A percentile compares a stretch with the other conserved stretches of the same genome.
Conservation (phyloP, 805 yeast genomes). For the Kockiozyma suomiensis region DNA sequence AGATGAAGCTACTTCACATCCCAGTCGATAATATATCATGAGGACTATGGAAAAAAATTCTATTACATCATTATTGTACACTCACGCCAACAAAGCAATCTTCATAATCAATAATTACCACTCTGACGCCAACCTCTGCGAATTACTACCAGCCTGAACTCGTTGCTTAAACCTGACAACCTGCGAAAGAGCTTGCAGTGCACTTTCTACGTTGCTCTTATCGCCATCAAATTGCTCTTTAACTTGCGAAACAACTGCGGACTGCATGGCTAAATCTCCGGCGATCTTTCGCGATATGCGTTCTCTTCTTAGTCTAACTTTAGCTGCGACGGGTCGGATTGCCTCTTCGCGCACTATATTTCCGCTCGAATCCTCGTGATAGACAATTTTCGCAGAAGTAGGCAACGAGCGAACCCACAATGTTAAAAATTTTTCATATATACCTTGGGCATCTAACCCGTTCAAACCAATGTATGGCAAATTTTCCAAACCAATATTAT, state of each 20-base stretch:
- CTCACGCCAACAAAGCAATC: neutral
- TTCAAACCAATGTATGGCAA: neutral
- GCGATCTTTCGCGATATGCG: conserved; percentile 31
- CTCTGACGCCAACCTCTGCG: conserved; percentile 5
- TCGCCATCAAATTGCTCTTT: neutral
- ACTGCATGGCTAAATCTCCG: conserved; percentile 24
- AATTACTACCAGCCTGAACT: conserved; percentile 1
- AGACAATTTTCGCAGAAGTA: neutral
- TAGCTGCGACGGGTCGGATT: conserved; percentile 19
- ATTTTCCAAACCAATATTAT: conserved; percentile 9
- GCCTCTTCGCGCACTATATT: conserved; percentile 27
- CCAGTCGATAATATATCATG: neutral
- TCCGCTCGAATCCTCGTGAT: neutral
- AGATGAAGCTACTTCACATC: conserved; percentile 13
- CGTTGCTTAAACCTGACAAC: conserved; percentile 5
- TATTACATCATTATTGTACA: neutral
- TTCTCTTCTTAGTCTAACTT: conserved; percentile 33
- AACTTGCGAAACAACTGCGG: conserved; percentile 7
- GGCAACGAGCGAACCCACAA: conserved; percentile 38
- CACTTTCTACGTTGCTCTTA: conserved; percentile 6
- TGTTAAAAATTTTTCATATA: conserved; percentile 26
- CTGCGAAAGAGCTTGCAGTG: neutral
- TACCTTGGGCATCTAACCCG: conserved; percentile 17
- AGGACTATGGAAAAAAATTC: neutral
- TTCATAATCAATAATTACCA: conserved; percentile 1